phyloP scores from a whole-genome alignment of 164 flowering plant species.

The Kalanchoe fedtschenkoi region DNA sequence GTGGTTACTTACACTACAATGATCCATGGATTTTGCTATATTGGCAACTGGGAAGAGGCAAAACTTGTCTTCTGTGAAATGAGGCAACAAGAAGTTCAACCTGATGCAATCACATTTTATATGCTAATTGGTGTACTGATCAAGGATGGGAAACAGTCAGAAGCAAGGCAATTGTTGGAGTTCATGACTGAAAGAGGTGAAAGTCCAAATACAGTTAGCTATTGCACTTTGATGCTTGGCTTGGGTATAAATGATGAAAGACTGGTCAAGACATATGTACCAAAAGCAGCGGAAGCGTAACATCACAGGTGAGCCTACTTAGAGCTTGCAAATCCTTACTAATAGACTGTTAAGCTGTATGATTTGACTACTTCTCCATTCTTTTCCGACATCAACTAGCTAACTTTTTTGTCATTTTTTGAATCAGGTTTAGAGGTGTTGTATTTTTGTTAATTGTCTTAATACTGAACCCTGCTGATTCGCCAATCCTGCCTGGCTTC shows the following conservation, averaged over 20 bases:
- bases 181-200: slow-evolving; percentile 4
- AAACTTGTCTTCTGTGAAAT: background rate
- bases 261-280: background rate
- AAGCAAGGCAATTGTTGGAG: background rate
- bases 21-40: background rate
- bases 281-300: background rate
- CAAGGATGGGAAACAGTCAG: background rate
- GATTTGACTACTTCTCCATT: background rate
- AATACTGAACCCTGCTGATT: too few relatives aligned
- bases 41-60: slow-evolving; percentile 1
- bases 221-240: background rate
- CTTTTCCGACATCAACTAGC: too few relatives aligned
- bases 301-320: background rate
- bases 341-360: background rate
- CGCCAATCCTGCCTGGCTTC: too few relatives aligned
- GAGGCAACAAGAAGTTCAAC: background rate
- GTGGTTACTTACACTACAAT: background rate
- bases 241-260: background rate
- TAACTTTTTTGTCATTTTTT: too few relatives aligned
- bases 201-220: background rate
- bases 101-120: slow-evolving; percentile 1
- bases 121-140: background rate
- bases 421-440: too few relatives aligned
- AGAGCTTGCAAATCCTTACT: background rate
- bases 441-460: background rate